Base-by-base conservation (phyloP, 495 filamentous ascomycete species). In the Filosporella fistucella region DNA sequence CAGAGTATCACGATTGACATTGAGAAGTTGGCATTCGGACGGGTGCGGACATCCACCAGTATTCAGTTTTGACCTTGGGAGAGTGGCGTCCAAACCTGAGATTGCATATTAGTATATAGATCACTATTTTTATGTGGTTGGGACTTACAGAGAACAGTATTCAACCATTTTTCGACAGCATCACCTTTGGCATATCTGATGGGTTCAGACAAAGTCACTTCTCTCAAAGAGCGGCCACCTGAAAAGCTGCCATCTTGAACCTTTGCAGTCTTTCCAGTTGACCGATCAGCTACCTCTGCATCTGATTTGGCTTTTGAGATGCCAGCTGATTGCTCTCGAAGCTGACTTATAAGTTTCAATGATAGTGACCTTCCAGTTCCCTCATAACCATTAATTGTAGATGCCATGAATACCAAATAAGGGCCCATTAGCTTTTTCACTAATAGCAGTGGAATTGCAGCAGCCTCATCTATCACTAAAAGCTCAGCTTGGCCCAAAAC, bases 371-470 rank as follows among this genome's bases (percentile, higher is more conserved):
- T 78, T 24, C 94, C 94, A 2, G 94, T 99, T 52, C 94, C 94
- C 68, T 99, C 94, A 61, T 99, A 99, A 43, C 94, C 94, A 59
- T 96, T 97, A 68, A 99, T 96, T 12, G 94, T 99, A 1, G 93
- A 97, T 3, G 94, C 89, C 94, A 99, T 99, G 70, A 99, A 99
- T 3, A 97, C 89, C 18, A 97, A 72, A 65, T 97, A 99, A n/a
- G 91, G 93, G 0, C 94, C 93, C 79, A 99, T 88, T 24, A 99
- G 75, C 62, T 96, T 96, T 52, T 84, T 77, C 11, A 97, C 93
- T 34, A 96, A 66, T 7, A 93, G 93, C 9, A 99, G 67, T 3
- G 94, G 94, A 37, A 99, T 99, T 1, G 94, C 94, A 7, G 94
- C 94, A 12, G 94, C 94, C 63, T 99, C 94, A 69, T 99, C 94